A percentile compares a stretch with the other conserved stretches of the same genome.
phyloP scores from a whole-genome alignment of 371 early-diverging fungal genomes.

The Mucor saturninus region DNA sequence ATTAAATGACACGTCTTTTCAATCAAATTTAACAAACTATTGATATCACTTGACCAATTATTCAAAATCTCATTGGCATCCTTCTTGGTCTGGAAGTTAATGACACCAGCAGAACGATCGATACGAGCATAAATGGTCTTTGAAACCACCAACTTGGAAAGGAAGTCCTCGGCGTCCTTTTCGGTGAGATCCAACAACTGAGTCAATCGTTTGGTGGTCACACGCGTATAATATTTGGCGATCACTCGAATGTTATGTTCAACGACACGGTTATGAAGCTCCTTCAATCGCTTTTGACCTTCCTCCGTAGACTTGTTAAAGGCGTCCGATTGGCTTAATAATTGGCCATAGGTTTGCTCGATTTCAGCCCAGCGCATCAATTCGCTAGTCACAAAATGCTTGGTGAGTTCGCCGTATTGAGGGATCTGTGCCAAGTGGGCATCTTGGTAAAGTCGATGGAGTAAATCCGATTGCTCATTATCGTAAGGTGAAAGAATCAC shows the following conservation, averaged over 20 bases:
- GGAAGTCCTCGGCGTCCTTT: slow-evolving; percentile 84
- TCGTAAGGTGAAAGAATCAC: slow-evolving; percentile 90
- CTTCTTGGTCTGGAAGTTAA: slow-evolving; percentile 84
- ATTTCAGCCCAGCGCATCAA: slow-evolving; percentile 94
- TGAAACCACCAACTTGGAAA: slow-evolving; percentile 90
- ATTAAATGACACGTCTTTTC: slow-evolving; percentile 97
- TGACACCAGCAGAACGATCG: slow-evolving; percentile 90
- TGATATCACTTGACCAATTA: slow-evolving; percentile 92
- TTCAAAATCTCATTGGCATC: slow-evolving; percentile 89
- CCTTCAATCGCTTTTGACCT: slow-evolving; percentile 81
- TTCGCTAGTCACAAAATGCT: slow-evolving; percentile 90
- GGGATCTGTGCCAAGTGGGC: slow-evolving; percentile 76
- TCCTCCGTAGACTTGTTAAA: slow-evolving; percentile 77
- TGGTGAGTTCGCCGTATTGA: slow-evolving; percentile 72
- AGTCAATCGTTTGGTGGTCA: slow-evolving; percentile 70
- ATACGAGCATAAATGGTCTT: slow-evolving; percentile 96
- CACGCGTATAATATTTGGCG: slow-evolving; percentile 93
- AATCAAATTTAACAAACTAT: slow-evolving; percentile 84
- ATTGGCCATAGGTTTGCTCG: slow-evolving; percentile 81
- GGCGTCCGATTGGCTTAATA: slow-evolving; percentile 68
- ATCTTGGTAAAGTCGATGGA: slow-evolving; percentile 84
- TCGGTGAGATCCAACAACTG: slow-evolving; percentile 55
- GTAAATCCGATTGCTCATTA: slow-evolving; percentile 94
- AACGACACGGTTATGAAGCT: slow-evolving; percentile 90
- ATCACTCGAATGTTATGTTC: slow-evolving; percentile 98